Percentiles rank a stretch among this genome's conserved stretches.
Evolutionary conservation across 2,329 filamentous ascomycete species (phyloP).

Genomic region (Alternaria triticimaculans): DNA sequence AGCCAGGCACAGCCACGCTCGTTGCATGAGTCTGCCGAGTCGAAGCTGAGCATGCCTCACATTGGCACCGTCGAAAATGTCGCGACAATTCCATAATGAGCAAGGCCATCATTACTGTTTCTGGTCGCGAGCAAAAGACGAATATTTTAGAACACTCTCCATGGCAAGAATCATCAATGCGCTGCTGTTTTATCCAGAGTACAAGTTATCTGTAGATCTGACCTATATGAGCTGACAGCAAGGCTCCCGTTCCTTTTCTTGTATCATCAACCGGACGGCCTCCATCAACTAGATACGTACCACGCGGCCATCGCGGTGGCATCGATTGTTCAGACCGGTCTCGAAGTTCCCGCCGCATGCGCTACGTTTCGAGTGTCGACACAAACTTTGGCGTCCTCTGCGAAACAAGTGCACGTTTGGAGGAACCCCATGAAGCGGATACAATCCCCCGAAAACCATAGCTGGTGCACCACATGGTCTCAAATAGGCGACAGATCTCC

Average conservation of each 20-base stretch:
- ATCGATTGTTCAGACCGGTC: conserved; percentile 3
- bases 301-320: not conserved
- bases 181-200: not conserved
- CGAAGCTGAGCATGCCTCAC: not conserved
- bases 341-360: not conserved
- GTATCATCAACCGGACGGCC: not conserved
- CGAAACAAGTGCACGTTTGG: conserved; percentile 13
- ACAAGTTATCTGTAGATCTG: not conserved
- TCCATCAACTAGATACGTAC: conserved; percentile 3
- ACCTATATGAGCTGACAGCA: not conserved
- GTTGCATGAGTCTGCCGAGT: not conserved
- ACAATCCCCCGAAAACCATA: conserved; percentile 3
- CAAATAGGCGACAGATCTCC: not conserved
- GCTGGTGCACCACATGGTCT: not conserved
- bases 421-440: conserved; percentile 1
- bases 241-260: not conserved
- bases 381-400: conserved; percentile 10
- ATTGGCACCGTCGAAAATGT: not conserved
- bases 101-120: not conserved
- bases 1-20: not conserved
- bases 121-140: not conserved
- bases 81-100: not conserved
- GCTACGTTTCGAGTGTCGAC: conserved; percentile 15
- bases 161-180: not conserved
- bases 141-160: not conserved